Percentiles rank a stretch among this genome's conserved stretches.
Evolutionary conservation across 83 land plant genomes (phyloP).

Genomic region (Picea abies): DNA sequence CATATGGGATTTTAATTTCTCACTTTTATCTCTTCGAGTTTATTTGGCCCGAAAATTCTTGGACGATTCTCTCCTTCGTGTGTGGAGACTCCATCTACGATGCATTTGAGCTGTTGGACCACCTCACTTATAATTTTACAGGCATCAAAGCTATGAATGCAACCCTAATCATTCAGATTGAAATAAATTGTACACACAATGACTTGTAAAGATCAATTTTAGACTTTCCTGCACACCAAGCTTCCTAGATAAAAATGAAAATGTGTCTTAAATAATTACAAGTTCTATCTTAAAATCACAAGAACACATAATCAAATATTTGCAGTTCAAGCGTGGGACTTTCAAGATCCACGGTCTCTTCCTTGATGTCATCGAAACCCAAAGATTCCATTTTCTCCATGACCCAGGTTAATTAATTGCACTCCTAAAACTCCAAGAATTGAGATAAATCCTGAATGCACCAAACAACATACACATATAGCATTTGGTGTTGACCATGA

Average conservation of each 20-base stretch:
- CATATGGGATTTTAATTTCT: no score
- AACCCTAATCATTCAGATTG: not conserved
- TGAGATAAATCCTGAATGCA: no score
- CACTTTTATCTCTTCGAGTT: conserved; percentile 63
- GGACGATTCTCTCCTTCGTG: conserved; percentile 66
- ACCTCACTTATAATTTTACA: conserved; percentile 39
- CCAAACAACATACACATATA: no score
- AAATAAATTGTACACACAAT: no score
- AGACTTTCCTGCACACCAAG: not conserved
- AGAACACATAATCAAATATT: not conserved
- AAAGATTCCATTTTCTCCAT: no score
- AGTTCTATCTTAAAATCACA: not conserved
- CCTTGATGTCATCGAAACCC: conserved; percentile 51
- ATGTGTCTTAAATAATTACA: no score
- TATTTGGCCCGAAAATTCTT: conserved; percentile 80
- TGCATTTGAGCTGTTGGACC: conserved; percentile 82
- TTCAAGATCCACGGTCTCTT: conserved; percentile 65
- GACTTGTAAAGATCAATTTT: not conserved
- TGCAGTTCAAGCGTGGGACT: not conserved
- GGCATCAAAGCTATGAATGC: no score
- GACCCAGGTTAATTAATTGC: no score
- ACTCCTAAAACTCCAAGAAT: no score
- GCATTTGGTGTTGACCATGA: no score
- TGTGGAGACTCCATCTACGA: conserved; percentile 54
- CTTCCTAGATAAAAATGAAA: no score